These are phyloP conservation scores for Colletotrichum sp. DNA, from an alignment of 2,329 filamentous ascomycete genomes.

Conservation along the genomic window DNA sequence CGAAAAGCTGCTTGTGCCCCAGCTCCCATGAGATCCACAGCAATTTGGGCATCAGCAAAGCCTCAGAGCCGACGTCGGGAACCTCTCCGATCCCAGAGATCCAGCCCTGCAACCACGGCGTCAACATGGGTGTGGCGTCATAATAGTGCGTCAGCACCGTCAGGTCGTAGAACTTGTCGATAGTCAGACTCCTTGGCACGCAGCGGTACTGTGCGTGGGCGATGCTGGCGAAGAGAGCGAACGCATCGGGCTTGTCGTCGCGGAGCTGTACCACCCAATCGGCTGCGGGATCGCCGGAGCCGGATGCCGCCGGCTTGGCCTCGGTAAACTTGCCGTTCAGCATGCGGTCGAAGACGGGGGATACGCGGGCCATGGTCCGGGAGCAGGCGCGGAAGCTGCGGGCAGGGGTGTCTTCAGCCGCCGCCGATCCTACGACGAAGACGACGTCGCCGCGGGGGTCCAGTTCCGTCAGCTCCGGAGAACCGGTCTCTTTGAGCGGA, in stretches of 20 bases:
- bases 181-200: slow-evolving; percentile 25
- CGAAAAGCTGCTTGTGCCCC: slow-evolving; percentile 29
- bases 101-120: slow-evolving; percentile 30
- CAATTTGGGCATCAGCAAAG: slow-evolving; percentile 24
- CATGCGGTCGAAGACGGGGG: slow-evolving; percentile 34
- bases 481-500: not conserved
- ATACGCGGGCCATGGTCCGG: slow-evolving; percentile 29
- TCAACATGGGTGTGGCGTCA: slow-evolving; percentile 27
- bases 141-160: slow-evolving; percentile 36
- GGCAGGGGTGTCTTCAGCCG: not conserved
- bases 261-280: slow-evolving; percentile 33
- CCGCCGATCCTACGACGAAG: slow-evolving; percentile 2
- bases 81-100: slow-evolving; percentile 20
- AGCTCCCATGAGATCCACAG: slow-evolving; percentile 39
- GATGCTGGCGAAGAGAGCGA: slow-evolving; percentile 35
- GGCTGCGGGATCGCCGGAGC: not conserved
- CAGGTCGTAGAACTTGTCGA: slow-evolving; percentile 31
- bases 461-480: not conserved
- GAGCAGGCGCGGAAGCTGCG: slow-evolving; percentile 30
- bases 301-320: slow-evolving; percentile 16
- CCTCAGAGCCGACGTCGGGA: not conserved
- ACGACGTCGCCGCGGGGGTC: slow-evolving; percentile 1
- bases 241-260: slow-evolving; percentile 32
- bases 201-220: slow-evolving; percentile 31
- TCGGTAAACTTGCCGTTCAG: slow-evolving; percentile 31